Evolutionary conservation across 78 protist genomes (phyloP).

Genomic region (Dictyostelium purpureum): DNA sequence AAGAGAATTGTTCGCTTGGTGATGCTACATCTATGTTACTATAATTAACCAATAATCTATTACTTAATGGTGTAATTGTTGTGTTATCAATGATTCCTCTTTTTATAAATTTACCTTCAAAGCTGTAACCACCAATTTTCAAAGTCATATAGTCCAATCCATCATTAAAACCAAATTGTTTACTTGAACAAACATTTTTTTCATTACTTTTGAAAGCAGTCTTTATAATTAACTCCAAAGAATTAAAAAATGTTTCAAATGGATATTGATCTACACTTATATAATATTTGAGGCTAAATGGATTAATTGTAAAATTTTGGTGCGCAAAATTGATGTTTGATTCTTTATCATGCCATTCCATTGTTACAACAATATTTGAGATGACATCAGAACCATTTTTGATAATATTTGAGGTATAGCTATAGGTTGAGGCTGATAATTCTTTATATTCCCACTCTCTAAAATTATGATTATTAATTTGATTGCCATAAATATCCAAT

Average conservation of each 20-base stretch:
- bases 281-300: constrained; percentile 30
- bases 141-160: constrained; percentile 2
- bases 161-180: neutral
- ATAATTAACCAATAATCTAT: neutral
- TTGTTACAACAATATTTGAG: neutral
- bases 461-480: neutral
- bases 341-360: constrained; percentile 2
- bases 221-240: neutral
- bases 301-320: neutral
- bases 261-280: neutral
- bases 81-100: constrained; percentile 13
- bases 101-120: constrained; percentile 4
- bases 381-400: neutral
- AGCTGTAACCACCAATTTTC: neutral
- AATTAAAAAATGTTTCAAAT: neutral
- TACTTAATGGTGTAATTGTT: neutral
- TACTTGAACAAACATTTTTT: neutral
- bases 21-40: neutral
- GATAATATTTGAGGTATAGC: neutral
- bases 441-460: neutral
- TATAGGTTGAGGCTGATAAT: neutral
- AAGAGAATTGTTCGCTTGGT: neutral
- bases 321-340: neutral
- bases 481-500: neutral
- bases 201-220: neutral